Evolutionary conservation across 1,139 yeast genomes (phyloP), one percentile per base, ranked within the genome.

Genomic region (Suhomyces panamericanus): DNA sequence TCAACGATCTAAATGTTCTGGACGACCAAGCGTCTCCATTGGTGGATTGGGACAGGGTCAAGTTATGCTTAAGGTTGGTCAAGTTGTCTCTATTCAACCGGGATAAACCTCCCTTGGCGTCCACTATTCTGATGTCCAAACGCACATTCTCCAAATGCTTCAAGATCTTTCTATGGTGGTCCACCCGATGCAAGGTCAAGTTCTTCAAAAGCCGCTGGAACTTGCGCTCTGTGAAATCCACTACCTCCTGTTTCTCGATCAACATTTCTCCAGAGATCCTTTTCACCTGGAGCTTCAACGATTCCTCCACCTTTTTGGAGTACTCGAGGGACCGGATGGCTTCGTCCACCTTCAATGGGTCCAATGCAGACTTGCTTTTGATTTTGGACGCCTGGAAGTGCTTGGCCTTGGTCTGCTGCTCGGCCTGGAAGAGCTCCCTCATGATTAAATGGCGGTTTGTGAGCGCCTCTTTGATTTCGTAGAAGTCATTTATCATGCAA

Each of bases 391-490:
- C 96, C 12, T 80, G 77, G 41, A 81, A 78, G 56, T 88, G 96
- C 57, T 82, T 87, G 24, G 80, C 66, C 54, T 78, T 80, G 2
- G 96, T 81, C 49, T 76, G 80, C 6, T 82, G 79, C 59, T 91
- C 96, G 1, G 97, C 95, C 56, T 81, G 87, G 22, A 80, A 60
- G 42, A 89, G 71, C 54, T 95, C 99, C 46, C 97, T 76, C 96
- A 93, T 93, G 38, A 93, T 69, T 46, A 93, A 72, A 64, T 95
- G 96, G 46, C 99, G 77, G 64, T 91, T 91, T 0, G 99, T 95
- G 46, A 93, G 70, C 0, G 96, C 87, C 64, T 93, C 99, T 63
- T 93, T 95, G 43, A 91, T 87, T 49, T 86, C 85, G 63, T 86
- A 93, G 22, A 93, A 84, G 56, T 91, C 97, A 48, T 80, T 78